These are phyloP conservation scores for Saitozyma sp. DNA, from an alignment of 768 basidiomycete genomes.

Conservation along the genomic window DNA sequence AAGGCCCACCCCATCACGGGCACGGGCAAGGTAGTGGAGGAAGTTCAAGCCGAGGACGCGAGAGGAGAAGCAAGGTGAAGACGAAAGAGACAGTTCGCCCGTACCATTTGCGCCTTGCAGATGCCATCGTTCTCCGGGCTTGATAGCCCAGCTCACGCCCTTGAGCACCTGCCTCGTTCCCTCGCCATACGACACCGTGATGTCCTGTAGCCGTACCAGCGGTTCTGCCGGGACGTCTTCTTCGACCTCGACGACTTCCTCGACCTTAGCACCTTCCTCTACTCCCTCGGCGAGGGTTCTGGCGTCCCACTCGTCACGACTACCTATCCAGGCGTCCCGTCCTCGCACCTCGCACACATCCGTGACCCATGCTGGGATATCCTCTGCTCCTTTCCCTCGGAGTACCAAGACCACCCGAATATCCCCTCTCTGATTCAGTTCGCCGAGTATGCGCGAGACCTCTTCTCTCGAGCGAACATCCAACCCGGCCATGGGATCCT, in stretches of 20 bases:
- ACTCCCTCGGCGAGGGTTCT: background rate
- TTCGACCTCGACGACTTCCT: background rate
- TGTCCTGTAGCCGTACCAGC: slow-evolving; percentile 65
- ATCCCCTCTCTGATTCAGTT: slow-evolving; percentile 34
- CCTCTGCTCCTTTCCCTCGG: slow-evolving; percentile 37
- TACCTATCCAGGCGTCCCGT: slow-evolving; percentile 60
- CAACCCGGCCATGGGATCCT: slow-evolving; percentile 67
- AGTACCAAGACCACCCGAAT: slow-evolving; percentile 44
- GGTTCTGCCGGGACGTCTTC: slow-evolving; percentile 45
- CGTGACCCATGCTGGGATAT: slow-evolving; percentile 48
- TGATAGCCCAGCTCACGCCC: slow-evolving; percentile 77
- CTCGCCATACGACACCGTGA: slow-evolving; percentile 71
- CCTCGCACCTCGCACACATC: slow-evolving; percentile 42
- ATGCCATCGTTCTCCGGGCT: slow-evolving; percentile 82
- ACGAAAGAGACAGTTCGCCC: slow-evolving; percentile 3
- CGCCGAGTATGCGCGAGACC: slow-evolving; percentile 40
- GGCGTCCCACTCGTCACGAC: slow-evolving; percentile 57
- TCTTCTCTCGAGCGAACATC: slow-evolving; percentile 45
- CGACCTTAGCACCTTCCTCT: slow-evolving; percentile 1
- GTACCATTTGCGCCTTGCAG: slow-evolving; percentile 83
- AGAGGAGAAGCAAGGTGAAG: background rate
- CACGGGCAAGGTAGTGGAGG: no score
- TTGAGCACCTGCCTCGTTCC: slow-evolving; percentile 69
- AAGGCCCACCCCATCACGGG: no score
- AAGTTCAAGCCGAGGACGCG: background rate